These are phyloP conservation scores for Populus euphratica DNA, from an alignment of 345 rosid genomes.

Conservation along the genomic window DNA sequence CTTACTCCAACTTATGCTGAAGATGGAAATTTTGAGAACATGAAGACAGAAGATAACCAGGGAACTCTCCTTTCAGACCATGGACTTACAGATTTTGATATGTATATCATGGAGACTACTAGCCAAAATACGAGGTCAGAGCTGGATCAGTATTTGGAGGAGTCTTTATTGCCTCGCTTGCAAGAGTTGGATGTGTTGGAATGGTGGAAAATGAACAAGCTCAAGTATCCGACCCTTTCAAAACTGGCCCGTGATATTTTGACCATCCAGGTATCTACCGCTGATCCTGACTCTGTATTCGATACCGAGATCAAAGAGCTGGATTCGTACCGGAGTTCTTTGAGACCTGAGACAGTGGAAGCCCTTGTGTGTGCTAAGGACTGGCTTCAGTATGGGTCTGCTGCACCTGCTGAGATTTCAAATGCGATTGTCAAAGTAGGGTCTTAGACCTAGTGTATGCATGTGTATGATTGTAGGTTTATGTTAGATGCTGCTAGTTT, in stretches of 20 bases:
- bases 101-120: conserved; percentile 69
- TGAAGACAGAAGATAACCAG: conserved; percentile 35
- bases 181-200: conserved; percentile 74
- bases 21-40: conserved; percentile 37
- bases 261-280: conserved; percentile 59
- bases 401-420: conserved; percentile 32
- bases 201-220: conserved; percentile 91
- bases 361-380: conserved; percentile 91
- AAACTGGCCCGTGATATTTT: conserved; percentile 86
- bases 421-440: conserved; percentile 59
- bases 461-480: no score
- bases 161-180: conserved; percentile 66
- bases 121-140: conserved; percentile 71
- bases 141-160: conserved; percentile 84
- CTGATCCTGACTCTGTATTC: conserved; percentile 51
- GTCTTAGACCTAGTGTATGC: conserved; percentile 24
- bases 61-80: conserved; percentile 48
- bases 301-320: conserved; percentile 53
- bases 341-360: conserved; percentile 83
- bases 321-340: conserved; percentile 64
- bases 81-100: conserved; percentile 81
- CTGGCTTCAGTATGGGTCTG: conserved; percentile 57
- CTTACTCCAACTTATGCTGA: conserved; percentile 58
- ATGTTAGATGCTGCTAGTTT: not conserved
- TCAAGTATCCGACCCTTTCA: conserved; percentile 76